A percentile compares a stretch with the other conserved stretches of the same genome.
phyloP scores from a whole-genome alignment of 2,329 filamentous ascomycete genomes.

The Trichophyton benhamiae region DNA sequence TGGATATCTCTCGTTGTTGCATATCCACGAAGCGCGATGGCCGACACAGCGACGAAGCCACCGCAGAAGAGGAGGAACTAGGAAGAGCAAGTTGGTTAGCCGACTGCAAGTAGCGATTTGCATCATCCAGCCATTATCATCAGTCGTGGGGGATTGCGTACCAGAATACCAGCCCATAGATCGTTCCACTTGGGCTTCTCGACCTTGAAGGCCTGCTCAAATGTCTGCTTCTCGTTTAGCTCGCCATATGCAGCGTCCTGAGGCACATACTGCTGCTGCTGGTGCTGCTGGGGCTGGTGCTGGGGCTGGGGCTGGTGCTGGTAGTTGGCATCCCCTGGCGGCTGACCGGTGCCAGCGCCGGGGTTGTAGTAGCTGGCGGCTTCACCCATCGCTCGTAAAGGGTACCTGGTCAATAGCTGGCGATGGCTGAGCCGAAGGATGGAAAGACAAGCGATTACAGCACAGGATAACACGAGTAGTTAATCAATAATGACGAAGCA shows the following conservation, averaged over 20 bases:
- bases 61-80: slow-evolving; percentile 58
- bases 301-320: neutral
- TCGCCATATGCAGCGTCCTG: neutral
- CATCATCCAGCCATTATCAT: too few species aligned
- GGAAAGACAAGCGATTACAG: too few species aligned
- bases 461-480: too few species aligned
- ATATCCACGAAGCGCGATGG: slow-evolving; percentile 63
- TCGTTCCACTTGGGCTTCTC: slow-evolving; percentile 82
- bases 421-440: too few species aligned
- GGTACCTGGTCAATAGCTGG: too few species aligned
- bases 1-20: slow-evolving; percentile 49
- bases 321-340: neutral
- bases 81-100: slow-evolving; percentile 5
- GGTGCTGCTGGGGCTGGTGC: neutral
- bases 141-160: slow-evolving; percentile 26
- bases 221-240: slow-evolving; percentile 30
- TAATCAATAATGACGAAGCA: too few species aligned
- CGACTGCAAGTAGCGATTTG: neutral
- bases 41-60: slow-evolving; percentile 67
- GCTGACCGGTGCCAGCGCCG: neutral
- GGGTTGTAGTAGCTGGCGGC: slow-evolving; percentile 1
- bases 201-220: slow-evolving; percentile 72
- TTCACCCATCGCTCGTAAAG: neutral
- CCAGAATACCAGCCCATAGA: slow-evolving; percentile 72
- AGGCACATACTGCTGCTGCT: neutral